Conservation (phyloP, 371 early-diverging fungal species). For the Paraphysoderma sedebokerense region DNA sequence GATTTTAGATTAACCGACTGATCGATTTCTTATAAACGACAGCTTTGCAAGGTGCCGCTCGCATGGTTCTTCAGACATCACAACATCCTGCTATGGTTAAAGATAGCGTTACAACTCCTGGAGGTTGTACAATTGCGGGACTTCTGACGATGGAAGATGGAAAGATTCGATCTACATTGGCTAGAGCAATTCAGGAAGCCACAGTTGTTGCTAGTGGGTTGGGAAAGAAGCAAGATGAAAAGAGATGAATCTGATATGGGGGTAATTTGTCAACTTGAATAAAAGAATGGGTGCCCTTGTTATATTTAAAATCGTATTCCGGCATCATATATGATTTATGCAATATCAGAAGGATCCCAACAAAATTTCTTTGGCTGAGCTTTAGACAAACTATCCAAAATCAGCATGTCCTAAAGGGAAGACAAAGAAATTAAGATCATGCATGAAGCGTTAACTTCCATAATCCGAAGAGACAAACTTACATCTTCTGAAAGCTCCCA, state of each 20-base stretch:
- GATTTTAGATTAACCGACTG: not conserved
- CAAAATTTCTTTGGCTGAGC: conserved; percentile 28
- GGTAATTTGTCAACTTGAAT: too few species aligned
- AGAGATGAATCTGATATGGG: too few species aligned
- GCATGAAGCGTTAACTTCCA: not conserved
- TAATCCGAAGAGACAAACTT: conserved; percentile 5
- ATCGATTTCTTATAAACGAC: not conserved
- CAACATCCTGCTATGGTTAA: conserved; percentile 31
- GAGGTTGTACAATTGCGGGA: conserved; percentile 36
- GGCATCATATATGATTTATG: too few species aligned
- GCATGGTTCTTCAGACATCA: conserved; percentile 27
- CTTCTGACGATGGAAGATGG: conserved; percentile 34
- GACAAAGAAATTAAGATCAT: not conserved
- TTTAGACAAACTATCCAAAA: conserved; percentile 24
- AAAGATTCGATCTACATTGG: conserved; percentile 29
- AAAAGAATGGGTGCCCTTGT: too few species aligned
- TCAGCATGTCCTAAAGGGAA: conserved; percentile 28
- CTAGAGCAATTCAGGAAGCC: conserved; percentile 30
- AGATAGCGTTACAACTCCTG: conserved; percentile 33
- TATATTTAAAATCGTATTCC: too few species aligned
- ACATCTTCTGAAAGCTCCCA: conserved; percentile 25
- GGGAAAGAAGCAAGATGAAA: conserved; percentile 7
- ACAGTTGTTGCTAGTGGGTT: conserved; percentile 25
- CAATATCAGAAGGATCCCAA: conserved; percentile 43
- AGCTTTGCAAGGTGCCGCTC: conserved; percentile 30